Base-by-base conservation (phyloP, 1,284 basidiomycete genomes). In the Schizophyllum commune region DNA sequence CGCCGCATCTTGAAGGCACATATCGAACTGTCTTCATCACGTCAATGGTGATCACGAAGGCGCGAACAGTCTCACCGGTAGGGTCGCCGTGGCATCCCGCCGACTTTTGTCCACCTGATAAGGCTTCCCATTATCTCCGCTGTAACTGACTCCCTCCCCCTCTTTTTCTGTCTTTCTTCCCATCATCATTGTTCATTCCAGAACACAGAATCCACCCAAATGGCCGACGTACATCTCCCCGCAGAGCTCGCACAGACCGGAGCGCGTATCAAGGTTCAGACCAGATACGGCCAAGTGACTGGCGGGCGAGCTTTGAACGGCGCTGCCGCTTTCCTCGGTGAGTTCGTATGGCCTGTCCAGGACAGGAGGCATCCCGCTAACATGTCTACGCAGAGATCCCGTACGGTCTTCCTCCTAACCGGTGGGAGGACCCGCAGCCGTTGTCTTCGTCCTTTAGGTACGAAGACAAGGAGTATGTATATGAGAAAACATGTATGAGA, bases 241-340 rank as follows among this genome's bases (percentile, higher is more conserved):
- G 77, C 83, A 20, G 81, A 85, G 62, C 70, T 86, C 17, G 2
- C 17, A n/a, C 65, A 70, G 56, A 79, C 72, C 22, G 63, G 71
- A 7, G 72, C 72, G 3, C 73, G 76, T 17, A 76, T 89, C 5
- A 69, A 71, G 2, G 81, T 82, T 1, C 68, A 80, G 51, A 89
- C 87, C 11, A 75, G 70, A 15, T 83, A 79, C 68, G 87, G 87
- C 1, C 67, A 71, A 6, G 69, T 89, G 19, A 81, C 67, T 21
- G 88, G 87, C 17, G 83, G 83, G 19, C 77, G 83, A 51, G 81
- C 85, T 5, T 71, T 65, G n/a, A 88, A 86, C 65, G 84, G 84
- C 1, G 77, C 84, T 32, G 81, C 77, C 9, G 81, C 81, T 17
- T 89, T 88, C 68, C 74, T 89, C 52, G 87, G 88, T 86, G 66